Evolutionary conservation across 2,329 filamentous ascomycete genomes (phyloP).

Genomic region (Pseudogymnoascus sp.): DNA sequence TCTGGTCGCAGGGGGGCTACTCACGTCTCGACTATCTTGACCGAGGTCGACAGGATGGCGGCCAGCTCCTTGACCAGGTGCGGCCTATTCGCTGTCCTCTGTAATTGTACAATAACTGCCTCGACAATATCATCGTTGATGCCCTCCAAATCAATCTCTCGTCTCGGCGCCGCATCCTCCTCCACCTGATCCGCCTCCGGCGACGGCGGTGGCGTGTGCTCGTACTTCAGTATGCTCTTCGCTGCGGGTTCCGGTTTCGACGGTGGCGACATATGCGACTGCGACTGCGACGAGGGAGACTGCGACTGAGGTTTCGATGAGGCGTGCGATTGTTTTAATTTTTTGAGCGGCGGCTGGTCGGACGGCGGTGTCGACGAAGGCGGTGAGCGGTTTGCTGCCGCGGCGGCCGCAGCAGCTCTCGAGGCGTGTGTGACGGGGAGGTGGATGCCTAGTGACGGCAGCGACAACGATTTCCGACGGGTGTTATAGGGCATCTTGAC

Average conservation of each 20-base stretch:
- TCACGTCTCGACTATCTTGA: conserved; percentile 86
- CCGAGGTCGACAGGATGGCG: conserved; percentile 63
- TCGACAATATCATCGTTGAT: conserved; percentile 96
- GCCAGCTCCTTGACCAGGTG: conserved; percentile 93
- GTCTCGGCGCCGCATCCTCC: conserved; percentile 33
- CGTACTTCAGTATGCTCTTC: conserved; percentile 42
- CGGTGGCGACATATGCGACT: conserved; percentile 32
- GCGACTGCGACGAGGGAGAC: conserved; percentile 31
- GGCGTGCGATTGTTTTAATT: conserved; percentile 71
- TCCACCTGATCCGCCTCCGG: conserved; percentile 43
- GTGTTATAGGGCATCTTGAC: conserved; percentile 87
- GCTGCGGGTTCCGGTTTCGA: conserved; percentile 25
- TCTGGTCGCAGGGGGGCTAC: conserved; percentile 33
- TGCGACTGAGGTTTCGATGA: conserved; percentile 33
- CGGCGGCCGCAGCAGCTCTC: conserved; percentile 38
- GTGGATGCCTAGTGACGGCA: conserved; percentile 88
- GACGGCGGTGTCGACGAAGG: conserved; percentile 26
- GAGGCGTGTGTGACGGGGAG: conserved; percentile 61
- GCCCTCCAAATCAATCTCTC: conserved; percentile 66
- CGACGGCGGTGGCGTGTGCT: conserved; percentile 75
- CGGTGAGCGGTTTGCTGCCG: conserved; percentile 24
- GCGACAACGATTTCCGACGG: conserved; percentile 86
- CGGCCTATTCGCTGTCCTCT: conserved; percentile 83
- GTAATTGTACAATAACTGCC: conserved; percentile 77
- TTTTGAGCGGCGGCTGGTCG: conserved; percentile 49